Base-by-base conservation (phyloP, 768 basidiomycete genomes). In the Hypsizygus marmoreus region DNA sequence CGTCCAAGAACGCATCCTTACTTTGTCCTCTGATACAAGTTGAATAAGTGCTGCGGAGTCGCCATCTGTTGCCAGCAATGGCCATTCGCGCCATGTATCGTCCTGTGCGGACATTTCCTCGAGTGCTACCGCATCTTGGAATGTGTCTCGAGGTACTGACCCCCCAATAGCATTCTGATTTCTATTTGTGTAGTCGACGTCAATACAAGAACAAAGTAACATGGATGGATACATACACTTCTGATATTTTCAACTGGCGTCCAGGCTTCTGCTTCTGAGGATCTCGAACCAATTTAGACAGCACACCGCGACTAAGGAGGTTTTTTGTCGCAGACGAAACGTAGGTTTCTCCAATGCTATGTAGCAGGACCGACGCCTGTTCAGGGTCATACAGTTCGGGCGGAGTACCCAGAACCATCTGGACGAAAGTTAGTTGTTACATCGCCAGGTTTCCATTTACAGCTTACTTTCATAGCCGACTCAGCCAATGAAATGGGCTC, bases 321-420 rank as follows among this genome's bases (percentile, higher is more conserved):
- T 79, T 77, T 31, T 74, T 72, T 20, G 77, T 81, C 6, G 85
- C 88, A 26, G 58, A 53, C 11, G 73, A 72, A 12, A 88, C 76
- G n/a, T 63, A 55, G 3, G 75, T 68, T 20, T 88, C 75, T 13
- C 84, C 86, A 16, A 75, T 70, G 38, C 68, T 70, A 32, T 71
- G 74, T 12, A 94, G 72, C 33, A 93, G 59, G 2, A 62, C 56
- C 0, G 84, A 72, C 1, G 81, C 91, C 14, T 56, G 57, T n/a
- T 80, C 76, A 2, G 79, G 62, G 43, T 87, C 73, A 59, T 91
- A 94, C 16, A 65, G 67, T 47, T 89, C 90, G 49, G 73, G 71
- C 1, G 88, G 83, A 1, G 84, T 84, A 10, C 87, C 84, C 40
- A 93, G 74, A 4, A 79, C 77, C 85, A 93, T 88, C 91, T 93